phyloP scores from a whole-genome alignment of 2,329 filamentous ascomycete species.

The Ophiostoma sp. region DNA sequence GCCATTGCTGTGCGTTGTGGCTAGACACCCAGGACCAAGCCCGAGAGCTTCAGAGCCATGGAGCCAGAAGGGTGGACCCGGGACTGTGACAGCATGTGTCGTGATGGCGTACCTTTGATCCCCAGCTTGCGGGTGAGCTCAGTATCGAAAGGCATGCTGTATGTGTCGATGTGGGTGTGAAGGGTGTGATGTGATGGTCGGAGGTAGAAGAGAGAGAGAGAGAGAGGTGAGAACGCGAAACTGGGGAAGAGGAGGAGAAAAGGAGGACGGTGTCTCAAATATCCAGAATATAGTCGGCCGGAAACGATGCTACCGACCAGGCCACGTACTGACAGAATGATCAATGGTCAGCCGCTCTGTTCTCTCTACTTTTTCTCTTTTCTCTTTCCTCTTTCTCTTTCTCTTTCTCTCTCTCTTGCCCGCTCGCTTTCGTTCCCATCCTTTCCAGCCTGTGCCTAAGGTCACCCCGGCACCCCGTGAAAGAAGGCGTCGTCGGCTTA shows the following conservation, averaged over 20 bases:
- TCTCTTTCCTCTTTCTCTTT: neutral
- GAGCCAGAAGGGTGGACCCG: neutral
- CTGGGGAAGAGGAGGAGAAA: neutral
- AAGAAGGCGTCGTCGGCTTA: constrained; percentile 18
- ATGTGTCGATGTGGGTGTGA: neutral
- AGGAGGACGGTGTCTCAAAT: constrained; percentile 12
- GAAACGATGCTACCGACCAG: neutral
- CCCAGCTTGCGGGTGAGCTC: constrained; percentile 53
- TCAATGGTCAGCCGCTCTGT: neutral
- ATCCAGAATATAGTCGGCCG: neutral
- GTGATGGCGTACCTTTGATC: constrained; percentile 37
- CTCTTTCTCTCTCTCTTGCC: neutral
- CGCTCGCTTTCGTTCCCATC: neutral
- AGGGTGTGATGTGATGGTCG: neutral
- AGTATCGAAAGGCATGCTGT: constrained; percentile 51
- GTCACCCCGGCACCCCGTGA: constrained; percentile 12
- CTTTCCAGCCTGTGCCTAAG: neutral
- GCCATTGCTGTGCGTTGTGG: neutral
- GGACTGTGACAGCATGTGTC: neutral
- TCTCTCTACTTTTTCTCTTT: neutral
- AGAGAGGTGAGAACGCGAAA: neutral
- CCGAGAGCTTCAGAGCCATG: neutral
- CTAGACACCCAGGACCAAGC: neutral
- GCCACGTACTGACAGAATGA: neutral
- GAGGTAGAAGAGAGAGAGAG: neutral